phyloP scores from a whole-genome alignment of 1,284 basidiomycete genomes.

The Volvariella volvacea region DNA sequence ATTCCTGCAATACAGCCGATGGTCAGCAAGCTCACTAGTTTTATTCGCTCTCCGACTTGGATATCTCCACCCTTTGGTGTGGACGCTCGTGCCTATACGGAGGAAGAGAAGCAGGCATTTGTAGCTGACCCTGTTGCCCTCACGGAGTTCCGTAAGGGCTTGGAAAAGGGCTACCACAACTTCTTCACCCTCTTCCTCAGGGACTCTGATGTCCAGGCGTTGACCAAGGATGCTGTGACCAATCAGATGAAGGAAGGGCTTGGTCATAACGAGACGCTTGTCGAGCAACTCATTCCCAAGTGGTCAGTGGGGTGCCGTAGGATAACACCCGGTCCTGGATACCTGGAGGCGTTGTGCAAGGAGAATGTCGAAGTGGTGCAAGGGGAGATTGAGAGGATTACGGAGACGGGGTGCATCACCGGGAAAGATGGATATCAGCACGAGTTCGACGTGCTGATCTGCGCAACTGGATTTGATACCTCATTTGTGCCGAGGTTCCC shows the following conservation, averaged over 20 bases:
- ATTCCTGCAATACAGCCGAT: constrained; percentile 24
- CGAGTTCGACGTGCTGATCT: constrained; percentile 24
- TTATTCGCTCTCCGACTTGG: constrained; percentile 25
- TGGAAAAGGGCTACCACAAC: constrained; percentile 14
- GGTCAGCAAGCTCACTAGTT: constrained; percentile 21
- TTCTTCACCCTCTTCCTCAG: constrained; percentile 18
- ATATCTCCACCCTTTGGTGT: constrained; percentile 19
- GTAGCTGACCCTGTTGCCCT: constrained; percentile 16
- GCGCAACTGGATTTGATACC: constrained; percentile 28
- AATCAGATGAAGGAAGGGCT: constrained; percentile 19
- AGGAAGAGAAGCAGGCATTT: constrained; percentile 19
- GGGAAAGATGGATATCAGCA: constrained; percentile 19
- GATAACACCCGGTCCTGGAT: constrained; percentile 23
- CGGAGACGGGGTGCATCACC: constrained; percentile 19
- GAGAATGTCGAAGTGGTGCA: constrained; percentile 23
- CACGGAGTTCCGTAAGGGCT: constrained; percentile 18
- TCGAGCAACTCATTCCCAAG: constrained; percentile 19
- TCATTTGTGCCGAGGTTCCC: constrained; percentile 23
- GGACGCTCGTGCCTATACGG: constrained; percentile 18
- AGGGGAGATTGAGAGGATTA: constrained; percentile 20
- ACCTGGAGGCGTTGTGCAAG: constrained; percentile 21
- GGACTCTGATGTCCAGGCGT: constrained; percentile 18
- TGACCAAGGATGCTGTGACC: constrained; percentile 9
- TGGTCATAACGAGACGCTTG: constrained; percentile 8
- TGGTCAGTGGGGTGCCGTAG: constrained; percentile 23